These are phyloP conservation scores for Entomortierella beljakovae DNA, from an alignment of 192 early-diverging fungal genomes.

Conservation along the genomic window DNA sequence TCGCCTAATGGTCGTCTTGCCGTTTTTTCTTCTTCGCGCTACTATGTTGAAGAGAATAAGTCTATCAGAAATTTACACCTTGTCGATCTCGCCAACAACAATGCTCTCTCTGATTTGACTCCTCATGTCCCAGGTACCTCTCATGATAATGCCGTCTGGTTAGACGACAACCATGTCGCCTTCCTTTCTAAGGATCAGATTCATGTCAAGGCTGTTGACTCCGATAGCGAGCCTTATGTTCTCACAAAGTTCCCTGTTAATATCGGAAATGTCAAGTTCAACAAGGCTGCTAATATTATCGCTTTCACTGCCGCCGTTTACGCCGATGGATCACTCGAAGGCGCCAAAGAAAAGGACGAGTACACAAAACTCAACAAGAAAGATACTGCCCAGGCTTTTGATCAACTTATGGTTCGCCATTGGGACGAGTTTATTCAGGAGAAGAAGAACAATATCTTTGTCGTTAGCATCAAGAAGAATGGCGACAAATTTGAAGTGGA, in stretches of 20 bases:
- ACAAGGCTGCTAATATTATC: conserved; percentile 57
- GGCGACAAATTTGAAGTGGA: conserved; percentile 58
- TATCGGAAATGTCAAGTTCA: conserved; percentile 69
- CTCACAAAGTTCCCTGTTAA: conserved; percentile 67
- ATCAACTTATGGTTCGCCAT: conserved; percentile 84
- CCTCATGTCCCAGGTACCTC: conserved; percentile 40
- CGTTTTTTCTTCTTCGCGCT: conserved; percentile 71
- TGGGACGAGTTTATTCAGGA: conserved; percentile 78
- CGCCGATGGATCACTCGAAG: conserved; percentile 64
- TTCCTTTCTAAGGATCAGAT: conserved; percentile 59
- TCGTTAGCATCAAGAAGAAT: conserved; percentile 53
- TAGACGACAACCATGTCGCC: conserved; percentile 60
- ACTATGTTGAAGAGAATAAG: conserved; percentile 68
- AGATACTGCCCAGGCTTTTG: conserved; percentile 72
- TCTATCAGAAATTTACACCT: conserved; percentile 65
- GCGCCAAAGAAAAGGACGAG: conserved; percentile 64
- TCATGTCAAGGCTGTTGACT: conserved; percentile 49
- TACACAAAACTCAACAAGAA: conserved; percentile 52
- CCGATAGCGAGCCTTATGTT: conserved; percentile 46
- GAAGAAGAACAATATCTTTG: conserved; percentile 73
- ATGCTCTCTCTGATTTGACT: conserved; percentile 57
- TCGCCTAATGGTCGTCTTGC: conserved; percentile 63
- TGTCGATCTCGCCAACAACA: conserved; percentile 55
- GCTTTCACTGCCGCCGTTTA: conserved; percentile 81
- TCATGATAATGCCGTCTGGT: conserved; percentile 61